Conservation (phyloP, 768 basidiomycete species). For the Galerina marginata region DNA sequence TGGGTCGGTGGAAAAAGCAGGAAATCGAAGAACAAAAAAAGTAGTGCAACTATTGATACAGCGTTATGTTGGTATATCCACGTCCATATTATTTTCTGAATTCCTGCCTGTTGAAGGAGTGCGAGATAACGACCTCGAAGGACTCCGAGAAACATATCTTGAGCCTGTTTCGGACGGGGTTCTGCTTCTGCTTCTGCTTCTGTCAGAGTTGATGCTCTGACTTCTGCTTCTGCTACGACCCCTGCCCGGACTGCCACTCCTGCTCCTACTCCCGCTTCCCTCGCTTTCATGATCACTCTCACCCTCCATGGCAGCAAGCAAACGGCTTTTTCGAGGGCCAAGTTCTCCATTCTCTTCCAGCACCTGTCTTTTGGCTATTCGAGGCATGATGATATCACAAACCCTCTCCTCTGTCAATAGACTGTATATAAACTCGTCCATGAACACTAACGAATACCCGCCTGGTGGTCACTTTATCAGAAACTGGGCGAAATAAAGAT, state of each 20-base stretch:
- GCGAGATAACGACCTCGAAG: conserved; percentile 54
- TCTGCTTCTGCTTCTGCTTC: conserved; percentile 35
- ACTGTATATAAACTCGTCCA: conserved; percentile 91
- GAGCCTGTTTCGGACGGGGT: conserved; percentile 51
- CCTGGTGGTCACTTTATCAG: conserved; percentile 46
- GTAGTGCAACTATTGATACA: conserved; percentile 26
- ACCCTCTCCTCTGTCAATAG: conserved; percentile 89
- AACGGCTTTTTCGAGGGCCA: conserved; percentile 79
- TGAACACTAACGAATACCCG: conserved; percentile 84
- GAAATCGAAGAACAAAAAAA: conserved; percentile 47
- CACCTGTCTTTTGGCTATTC: conserved; percentile 82
- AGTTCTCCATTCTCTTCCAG: conserved; percentile 94
- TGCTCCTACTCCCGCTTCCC: conserved; percentile 41
- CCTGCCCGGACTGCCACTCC: conserved; percentile 36
- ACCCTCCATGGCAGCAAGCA: conserved; percentile 89
- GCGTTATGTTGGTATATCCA: conserved; percentile 17
- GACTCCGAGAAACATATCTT: conserved; percentile 71
- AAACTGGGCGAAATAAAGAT: no score
- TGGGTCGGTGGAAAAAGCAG: conserved; percentile 61
- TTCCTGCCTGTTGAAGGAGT: conserved; percentile 47
- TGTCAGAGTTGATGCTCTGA: conserved; percentile 23
- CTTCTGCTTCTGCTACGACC: conserved; percentile 37
- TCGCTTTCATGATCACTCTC: conserved; percentile 59
- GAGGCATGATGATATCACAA: conserved; percentile 95
- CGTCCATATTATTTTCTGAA: conserved; percentile 58